These are phyloP conservation scores for Amesomyces nigricolor DNA, from an alignment of 2,329 filamentous ascomycete genomes.

Conservation along the genomic window DNA sequence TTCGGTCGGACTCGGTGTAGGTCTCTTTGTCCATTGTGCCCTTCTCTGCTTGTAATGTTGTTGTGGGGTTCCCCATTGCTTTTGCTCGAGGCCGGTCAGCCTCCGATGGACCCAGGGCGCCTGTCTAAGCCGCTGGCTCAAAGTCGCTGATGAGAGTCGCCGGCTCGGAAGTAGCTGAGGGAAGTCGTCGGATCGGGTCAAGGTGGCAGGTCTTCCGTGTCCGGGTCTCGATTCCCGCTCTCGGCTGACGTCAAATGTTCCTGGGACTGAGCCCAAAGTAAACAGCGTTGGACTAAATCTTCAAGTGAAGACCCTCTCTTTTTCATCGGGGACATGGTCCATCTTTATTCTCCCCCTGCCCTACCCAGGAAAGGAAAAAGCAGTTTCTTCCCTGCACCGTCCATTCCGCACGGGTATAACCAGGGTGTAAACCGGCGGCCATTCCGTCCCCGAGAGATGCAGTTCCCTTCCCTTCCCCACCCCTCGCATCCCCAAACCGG, in stretches of 20 bases:
- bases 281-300: neutral
- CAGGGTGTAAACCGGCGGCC: slow-evolving; percentile 7
- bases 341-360: neutral
- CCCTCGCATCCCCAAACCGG: slow-evolving; percentile 3
- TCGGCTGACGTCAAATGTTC: too few species aligned
- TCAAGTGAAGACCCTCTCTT: neutral
- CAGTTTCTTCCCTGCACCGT: neutral
- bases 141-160: too few species aligned
- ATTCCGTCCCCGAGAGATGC: neutral
- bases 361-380: neutral
- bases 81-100: too few species aligned
- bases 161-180: too few species aligned
- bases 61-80: too few species aligned
- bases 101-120: too few species aligned
- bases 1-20: slow-evolving; percentile 19
- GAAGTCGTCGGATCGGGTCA: too few species aligned
- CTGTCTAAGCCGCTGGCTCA: too few species aligned
- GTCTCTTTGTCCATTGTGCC: slow-evolving; percentile 11
- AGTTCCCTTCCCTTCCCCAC: neutral
- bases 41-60: too few species aligned
- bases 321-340: neutral
- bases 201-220: too few species aligned
- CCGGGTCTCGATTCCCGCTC: too few species aligned
- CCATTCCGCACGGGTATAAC: slow-evolving; percentile 12
- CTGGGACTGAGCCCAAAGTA: too few species aligned